Conservation (phyloP, 306 rosid species). For the Cicer bijugum region DNA sequence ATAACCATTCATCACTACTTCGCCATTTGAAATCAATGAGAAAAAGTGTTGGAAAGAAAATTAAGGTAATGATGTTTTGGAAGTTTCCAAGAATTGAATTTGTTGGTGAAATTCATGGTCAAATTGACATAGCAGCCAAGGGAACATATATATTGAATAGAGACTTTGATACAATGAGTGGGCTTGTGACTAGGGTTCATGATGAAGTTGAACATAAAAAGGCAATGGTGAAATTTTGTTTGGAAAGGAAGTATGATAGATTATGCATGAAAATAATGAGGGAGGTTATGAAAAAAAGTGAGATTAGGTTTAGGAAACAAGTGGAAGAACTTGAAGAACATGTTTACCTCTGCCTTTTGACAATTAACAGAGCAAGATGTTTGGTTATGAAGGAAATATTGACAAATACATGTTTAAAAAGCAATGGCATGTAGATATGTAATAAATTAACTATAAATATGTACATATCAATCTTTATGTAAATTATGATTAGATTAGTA, state of each 20-base stretch:
- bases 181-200: conserved; percentile 54
- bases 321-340: conserved; percentile 71
- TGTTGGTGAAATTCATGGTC: conserved; percentile 51
- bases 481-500: too few species aligned
- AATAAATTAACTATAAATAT: too few species aligned
- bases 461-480: too few species aligned
- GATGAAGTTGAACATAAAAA: conserved; percentile 58
- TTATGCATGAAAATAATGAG: conserved; percentile 50
- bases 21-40: conserved; percentile 51
- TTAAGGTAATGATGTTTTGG: conserved; percentile 45
- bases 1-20: conserved; percentile 47
- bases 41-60: conserved; percentile 52
- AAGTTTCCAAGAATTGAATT: conserved; percentile 38
- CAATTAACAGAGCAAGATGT: conserved; percentile 58
- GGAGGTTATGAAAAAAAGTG: conserved; percentile 57
- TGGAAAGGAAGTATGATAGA: conserved; percentile 54
- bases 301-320: conserved; percentile 54
- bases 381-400: conserved; percentile 57
- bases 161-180: conserved; percentile 63
- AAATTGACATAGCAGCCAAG: conserved; percentile 62
- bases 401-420: not conserved
- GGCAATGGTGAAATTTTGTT: conserved; percentile 52
- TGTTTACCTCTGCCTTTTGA: conserved; percentile 58
- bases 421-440: not conserved
- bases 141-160: conserved; percentile 62